Percentiles rank a stretch among this genome's conserved stretches.
These are phyloP conservation scores for Megacollybia marginata DNA, from an alignment of 768 basidiomycete species.

Conservation along the genomic window DNA sequence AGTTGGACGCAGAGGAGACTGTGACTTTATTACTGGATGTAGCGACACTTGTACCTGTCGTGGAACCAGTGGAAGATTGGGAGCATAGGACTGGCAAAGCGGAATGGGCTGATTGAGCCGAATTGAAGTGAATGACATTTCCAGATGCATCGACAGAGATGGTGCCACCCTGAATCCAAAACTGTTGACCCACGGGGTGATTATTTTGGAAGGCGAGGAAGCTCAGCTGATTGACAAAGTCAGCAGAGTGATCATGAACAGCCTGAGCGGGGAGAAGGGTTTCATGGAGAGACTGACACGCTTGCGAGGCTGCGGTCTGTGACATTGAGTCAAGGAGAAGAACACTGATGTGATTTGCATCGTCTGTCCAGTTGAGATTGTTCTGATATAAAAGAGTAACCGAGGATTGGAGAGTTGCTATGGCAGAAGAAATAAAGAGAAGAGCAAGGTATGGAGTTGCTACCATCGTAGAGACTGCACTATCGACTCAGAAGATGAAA, in stretches of 20 bases:
- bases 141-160: background rate
- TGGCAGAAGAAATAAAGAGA: background rate
- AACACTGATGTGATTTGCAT: constrained; percentile 4
- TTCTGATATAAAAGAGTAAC: constrained; percentile 25
- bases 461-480: background rate
- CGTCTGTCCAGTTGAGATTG: constrained; percentile 22
- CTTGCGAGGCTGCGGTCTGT: constrained; percentile 1
- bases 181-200: background rate
- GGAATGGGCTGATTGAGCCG: background rate
- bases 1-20: background rate
- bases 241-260: background rate
- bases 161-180: background rate
- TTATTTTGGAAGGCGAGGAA: background rate
- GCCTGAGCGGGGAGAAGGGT: background rate
- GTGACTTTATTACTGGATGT: constrained; percentile 3
- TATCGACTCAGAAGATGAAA: background rate
- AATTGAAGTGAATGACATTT: background rate
- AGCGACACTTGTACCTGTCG: background rate
- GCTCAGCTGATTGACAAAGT: background rate
- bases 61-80: background rate
- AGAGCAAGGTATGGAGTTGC: background rate
- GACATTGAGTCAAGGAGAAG: constrained; percentile 2
- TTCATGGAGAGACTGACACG: background rate
- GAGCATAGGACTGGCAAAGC: background rate
- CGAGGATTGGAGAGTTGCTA: background rate